Evolutionary conservation across 306 rosid genomes (phyloP).

Genomic region (Quercus suber): DNA sequence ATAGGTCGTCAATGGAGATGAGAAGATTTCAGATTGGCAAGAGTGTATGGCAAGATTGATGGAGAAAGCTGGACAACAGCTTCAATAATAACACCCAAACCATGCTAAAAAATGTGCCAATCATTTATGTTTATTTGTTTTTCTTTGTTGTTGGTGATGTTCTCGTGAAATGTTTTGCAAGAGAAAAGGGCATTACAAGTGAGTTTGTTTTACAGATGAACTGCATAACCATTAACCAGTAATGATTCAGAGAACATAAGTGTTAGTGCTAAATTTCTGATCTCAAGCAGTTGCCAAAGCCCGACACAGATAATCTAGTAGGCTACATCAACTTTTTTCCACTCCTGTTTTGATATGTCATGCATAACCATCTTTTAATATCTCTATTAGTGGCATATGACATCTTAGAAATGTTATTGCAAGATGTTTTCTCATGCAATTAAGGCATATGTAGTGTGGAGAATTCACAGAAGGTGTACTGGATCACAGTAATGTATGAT

Average conservation of each 20-base stretch:
- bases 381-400: too few species aligned
- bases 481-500: conserved; percentile 3
- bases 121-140: conserved; percentile 2
- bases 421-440: too few species aligned
- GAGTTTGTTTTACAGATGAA: not conserved
- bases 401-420: too few species aligned
- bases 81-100: conserved; percentile 26
- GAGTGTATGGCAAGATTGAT: conserved; percentile 33
- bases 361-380: too few species aligned
- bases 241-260: not conserved
- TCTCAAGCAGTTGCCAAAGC: not conserved
- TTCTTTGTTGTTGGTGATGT: not conserved
- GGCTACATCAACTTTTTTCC: not conserved
- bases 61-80: conserved; percentile 48
- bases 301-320: not conserved
- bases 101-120: not conserved
- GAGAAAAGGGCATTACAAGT: not conserved
- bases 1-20: conserved; percentile 74
- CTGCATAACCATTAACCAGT: not conserved
- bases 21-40: conserved; percentile 63
- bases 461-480: conserved; percentile 16
- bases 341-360: too few species aligned
- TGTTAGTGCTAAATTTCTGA: not conserved
- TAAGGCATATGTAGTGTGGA: too few species aligned
- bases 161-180: not conserved